Evolutionary conservation across 2,329 filamentous ascomycete species (phyloP), one percentile per base, ranked within the genome.

Genomic region (Elsinoe arachidis): DNA sequence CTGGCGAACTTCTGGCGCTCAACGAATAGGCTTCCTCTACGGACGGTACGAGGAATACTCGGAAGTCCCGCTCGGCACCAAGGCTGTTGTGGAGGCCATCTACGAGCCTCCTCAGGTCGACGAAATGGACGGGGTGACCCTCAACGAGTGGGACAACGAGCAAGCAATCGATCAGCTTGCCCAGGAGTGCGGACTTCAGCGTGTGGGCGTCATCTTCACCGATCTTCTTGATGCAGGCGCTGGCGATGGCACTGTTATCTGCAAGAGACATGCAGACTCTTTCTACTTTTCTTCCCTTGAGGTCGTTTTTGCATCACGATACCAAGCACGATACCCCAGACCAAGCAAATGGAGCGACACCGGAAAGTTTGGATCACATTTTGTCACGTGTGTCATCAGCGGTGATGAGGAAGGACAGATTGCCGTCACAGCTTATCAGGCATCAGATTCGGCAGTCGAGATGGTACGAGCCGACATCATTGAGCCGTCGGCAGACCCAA

Each of bases 301-400:
- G 72, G 86, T 97, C 60, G 84, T 84, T 62, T 97, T 96, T 71
- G 88, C 91, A 1, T 86, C 93, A 17, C 83, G 90, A 49, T 80
- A 95, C 60, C 93, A 99, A 73, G 89, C 90, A 6, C 85, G 88
- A 66, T 83, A 96, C 64, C 91, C 92, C 0, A 92, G 95, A 65
- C 78, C 90, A 15, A 93, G 89, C 7, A 97, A 96, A 71, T 99
- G 93, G 92, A 96, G 92, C 69, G 91, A 96, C 66, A 95, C 88
- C 2, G 93, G 92, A 46, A 82, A 82, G 57, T 99, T 96, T 67
- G 93, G 93, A 15, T 97, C 92, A 51, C 93, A 95, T 68, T 97
- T 97, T 70, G 91, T 99, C 49, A 97, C 93, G 0, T 99, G 93
- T 71, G 84, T 99, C 43, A 80, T 99, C 60, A 92, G 89, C n/a